These are phyloP conservation scores for Phytopythium helicoides DNA, from an alignment of 352 stramenopile genomes.

Conservation along the genomic window DNA sequence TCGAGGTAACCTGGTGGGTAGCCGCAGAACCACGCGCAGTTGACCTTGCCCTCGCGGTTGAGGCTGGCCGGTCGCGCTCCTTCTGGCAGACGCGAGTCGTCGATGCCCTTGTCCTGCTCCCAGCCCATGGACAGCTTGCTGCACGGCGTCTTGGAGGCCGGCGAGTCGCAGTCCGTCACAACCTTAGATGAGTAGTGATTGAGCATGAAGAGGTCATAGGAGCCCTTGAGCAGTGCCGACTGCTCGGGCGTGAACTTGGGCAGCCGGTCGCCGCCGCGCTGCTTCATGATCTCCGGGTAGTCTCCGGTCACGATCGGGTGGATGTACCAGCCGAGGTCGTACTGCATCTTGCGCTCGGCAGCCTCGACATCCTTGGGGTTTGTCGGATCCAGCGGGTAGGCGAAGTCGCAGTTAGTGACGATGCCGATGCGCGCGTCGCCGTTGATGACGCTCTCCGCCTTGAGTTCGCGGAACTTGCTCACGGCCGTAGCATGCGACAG, in stretches of 20 bases:
- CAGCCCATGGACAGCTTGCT: constrained; percentile 27
- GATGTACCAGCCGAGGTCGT: constrained; percentile 92
- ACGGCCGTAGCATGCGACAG: constrained; percentile 61
- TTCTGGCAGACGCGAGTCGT: constrained; percentile 47
- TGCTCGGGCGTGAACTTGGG: constrained; percentile 87
- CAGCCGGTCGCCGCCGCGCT: constrained; percentile 73
- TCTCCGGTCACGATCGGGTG: constrained; percentile 90
- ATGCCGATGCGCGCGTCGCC: constrained; percentile 86
- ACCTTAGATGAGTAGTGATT: constrained; percentile 91
- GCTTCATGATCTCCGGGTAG: constrained; percentile 91
- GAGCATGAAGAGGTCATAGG: constrained; percentile 93
- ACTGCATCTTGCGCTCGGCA: constrained; percentile 85
- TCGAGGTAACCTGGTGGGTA: constrained; percentile 44
- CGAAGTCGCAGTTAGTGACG: constrained; percentile 76
- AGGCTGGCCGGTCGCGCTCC: constrained; percentile 40
- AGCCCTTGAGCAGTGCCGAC: constrained; percentile 67
- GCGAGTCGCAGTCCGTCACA: constrained; percentile 50
- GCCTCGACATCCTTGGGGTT: constrained; percentile 44
- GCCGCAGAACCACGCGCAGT: constrained; percentile 42
- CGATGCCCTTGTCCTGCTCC: constrained; percentile 37
- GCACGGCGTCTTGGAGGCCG: constrained; percentile 22
- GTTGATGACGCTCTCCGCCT: background rate
- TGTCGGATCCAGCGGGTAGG: constrained; percentile 65
- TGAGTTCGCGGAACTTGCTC: constrained; percentile 13
- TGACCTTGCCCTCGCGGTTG: constrained; percentile 29